Evolutionary conservation across 106 monocot species (phyloP).

Genomic region (Cymbidium sinense): DNA sequence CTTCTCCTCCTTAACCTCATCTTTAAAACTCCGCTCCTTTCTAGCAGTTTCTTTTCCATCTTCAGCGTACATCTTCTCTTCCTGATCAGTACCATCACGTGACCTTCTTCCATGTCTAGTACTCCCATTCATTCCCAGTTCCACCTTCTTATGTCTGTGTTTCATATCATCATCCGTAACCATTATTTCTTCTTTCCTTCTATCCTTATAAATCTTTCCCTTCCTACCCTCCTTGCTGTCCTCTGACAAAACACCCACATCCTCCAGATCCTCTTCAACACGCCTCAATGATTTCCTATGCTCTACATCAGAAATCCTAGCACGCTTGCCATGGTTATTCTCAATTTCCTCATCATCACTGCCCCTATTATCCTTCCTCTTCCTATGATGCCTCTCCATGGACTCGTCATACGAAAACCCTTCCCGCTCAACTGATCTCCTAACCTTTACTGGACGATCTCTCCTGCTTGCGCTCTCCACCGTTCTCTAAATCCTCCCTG

Average conservation of each 20-base stretch:
- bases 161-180: background rate
- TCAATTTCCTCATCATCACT: constrained; percentile 1
- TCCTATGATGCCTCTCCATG: constrained; percentile 1
- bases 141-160: background rate
- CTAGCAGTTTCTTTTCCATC: background rate
- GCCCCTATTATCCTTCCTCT: constrained; percentile 3
- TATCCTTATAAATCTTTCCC: background rate
- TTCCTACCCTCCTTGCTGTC: constrained; percentile 1
- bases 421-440: constrained; percentile 7
- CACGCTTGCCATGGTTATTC: constrained; percentile 3
- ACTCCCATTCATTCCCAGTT: background rate
- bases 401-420: constrained; percentile 1
- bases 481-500: constrained; percentile 7
- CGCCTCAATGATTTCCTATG: background rate
- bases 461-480: background rate
- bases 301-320: background rate
- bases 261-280: background rate
- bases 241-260: background rate
- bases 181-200: background rate
- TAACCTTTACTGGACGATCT: background rate
- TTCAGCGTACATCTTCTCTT: background rate
- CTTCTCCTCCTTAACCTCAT: constrained; percentile 8
- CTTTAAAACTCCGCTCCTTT: background rate
- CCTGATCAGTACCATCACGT: background rate
- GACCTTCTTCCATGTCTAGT: background rate